phyloP scores from a whole-genome alignment of 73 alveolate species.

The Paramecium caudatum region DNA sequence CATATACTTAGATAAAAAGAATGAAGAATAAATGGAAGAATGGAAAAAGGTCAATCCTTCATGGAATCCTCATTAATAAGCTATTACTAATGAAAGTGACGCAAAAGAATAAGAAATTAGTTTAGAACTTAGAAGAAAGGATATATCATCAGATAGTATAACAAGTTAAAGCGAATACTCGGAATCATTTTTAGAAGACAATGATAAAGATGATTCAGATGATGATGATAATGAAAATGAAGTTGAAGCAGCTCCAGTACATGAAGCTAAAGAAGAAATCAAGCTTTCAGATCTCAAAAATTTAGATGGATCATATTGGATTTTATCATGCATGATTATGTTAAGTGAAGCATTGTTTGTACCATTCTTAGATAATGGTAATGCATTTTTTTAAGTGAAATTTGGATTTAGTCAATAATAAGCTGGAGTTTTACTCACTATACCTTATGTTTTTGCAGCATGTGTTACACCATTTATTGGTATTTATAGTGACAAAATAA shows the following conservation, averaged over 20 bases:
- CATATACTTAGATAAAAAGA: slow-evolving; percentile 38
- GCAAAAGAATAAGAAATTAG: slow-evolving; percentile 6
- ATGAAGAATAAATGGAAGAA: slow-evolving; percentile 5
- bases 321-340: slow-evolving; percentile 13
- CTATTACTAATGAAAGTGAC: not conserved
- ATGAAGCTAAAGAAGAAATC: slow-evolving; percentile 55
- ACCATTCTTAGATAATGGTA: slow-evolving; percentile 64
- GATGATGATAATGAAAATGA: slow-evolving; percentile 14
- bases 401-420: slow-evolving; percentile 35
- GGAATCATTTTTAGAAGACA: slow-evolving; percentile 6
- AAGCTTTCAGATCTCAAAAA: slow-evolving; percentile 44
- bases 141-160: not conserved
- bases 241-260: not conserved
- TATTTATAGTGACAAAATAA: not conserved
- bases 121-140: not conserved
- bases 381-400: slow-evolving; percentile 48
- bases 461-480: slow-evolving; percentile 61
- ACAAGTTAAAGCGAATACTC: not conserved
- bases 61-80: no score
- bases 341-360: slow-evolving; percentile 62
- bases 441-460: slow-evolving; percentile 53
- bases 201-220: not conserved
- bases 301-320: slow-evolving; percentile 60
- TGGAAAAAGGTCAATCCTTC: not conserved
- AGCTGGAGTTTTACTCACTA: slow-evolving; percentile 27